Conservation (phyloP, 1,284 basidiomycete species). For the Laetiporus sulphureus region DNA sequence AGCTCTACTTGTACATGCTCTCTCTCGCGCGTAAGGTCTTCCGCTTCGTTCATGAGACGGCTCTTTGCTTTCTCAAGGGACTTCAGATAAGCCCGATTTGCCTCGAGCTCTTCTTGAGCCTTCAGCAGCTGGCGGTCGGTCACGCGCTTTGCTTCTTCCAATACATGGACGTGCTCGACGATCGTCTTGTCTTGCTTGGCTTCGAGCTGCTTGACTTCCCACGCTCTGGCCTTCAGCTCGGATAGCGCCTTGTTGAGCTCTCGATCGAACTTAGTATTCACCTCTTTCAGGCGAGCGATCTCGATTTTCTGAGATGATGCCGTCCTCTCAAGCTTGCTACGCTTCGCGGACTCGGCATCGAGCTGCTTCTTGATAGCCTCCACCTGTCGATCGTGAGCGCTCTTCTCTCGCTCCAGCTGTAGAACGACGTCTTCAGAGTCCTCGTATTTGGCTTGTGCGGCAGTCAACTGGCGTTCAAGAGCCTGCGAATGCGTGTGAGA, state of each 20-base stretch:
- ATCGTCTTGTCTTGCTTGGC: constrained; percentile 95
- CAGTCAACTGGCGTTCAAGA: constrained; percentile 70
- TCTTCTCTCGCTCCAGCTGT: constrained; percentile 78
- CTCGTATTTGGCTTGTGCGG: constrained; percentile 71
- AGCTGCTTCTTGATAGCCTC: constrained; percentile 64
- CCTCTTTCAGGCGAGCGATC: constrained; percentile 62
- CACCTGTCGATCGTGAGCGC: constrained; percentile 65
- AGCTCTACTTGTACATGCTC: constrained; percentile 68
- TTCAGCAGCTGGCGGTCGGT: constrained; percentile 90
- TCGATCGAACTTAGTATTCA: constrained; percentile 67
- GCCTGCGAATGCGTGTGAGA: constrained; percentile 34
- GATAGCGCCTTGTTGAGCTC: constrained; percentile 76
- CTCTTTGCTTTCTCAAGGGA: constrained; percentile 80
- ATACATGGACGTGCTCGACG: constrained; percentile 96
- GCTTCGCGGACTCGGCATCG: constrained; percentile 63
- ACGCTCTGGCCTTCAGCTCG: constrained; percentile 79
- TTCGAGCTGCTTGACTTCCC: constrained; percentile 81
- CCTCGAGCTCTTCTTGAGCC: constrained; percentile 71
- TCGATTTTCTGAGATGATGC: constrained; percentile 65
- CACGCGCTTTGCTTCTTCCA: constrained; percentile 94
- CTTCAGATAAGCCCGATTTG: constrained; percentile 70
- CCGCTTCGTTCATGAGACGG: constrained; percentile 75
- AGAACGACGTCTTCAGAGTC: constrained; percentile 86
- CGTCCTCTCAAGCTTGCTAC: constrained; percentile 67
- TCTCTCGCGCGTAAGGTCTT: constrained; percentile 76